phyloP scores from a whole-genome alignment of 140 eudicot species.

The Flaveria floridana region DNA sequence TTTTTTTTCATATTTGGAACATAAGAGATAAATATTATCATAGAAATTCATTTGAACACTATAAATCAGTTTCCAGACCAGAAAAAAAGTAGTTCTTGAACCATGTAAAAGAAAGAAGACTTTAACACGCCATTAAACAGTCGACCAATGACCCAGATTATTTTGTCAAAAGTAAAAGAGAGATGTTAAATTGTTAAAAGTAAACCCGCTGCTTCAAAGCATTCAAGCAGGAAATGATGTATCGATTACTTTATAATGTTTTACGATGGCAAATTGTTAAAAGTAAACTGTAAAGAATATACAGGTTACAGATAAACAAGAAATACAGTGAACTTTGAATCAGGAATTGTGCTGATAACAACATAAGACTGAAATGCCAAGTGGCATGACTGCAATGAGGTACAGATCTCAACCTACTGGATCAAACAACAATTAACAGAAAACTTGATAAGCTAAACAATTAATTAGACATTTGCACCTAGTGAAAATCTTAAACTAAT shows the following conservation, averaged over 20 bases:
- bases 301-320: neutral
- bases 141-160: neutral
- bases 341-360: neutral
- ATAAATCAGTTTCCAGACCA: neutral
- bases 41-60: neutral
- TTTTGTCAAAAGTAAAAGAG: neutral
- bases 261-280: neutral
- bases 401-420: neutral
- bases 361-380: constrained; percentile 2
- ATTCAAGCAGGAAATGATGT: neutral
- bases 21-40: constrained; percentile 1
- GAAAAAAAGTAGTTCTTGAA: neutral
- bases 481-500: neutral
- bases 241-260: neutral
- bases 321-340: neutral
- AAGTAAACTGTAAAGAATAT: no score
- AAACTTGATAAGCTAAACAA: neutral
- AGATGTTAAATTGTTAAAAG: neutral
- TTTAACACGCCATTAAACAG: neutral
- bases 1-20: neutral
- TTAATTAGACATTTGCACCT: neutral
- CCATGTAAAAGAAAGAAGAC: neutral
- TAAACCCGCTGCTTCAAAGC: neutral
- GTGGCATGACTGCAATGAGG: neutral
- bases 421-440: neutral